Percentiles rank a stretch among this genome's conserved stretches.
These are phyloP conservation scores for Massarina eburnea DNA, from an alignment of 2,329 filamentous ascomycete genomes.

Conservation along the genomic window DNA sequence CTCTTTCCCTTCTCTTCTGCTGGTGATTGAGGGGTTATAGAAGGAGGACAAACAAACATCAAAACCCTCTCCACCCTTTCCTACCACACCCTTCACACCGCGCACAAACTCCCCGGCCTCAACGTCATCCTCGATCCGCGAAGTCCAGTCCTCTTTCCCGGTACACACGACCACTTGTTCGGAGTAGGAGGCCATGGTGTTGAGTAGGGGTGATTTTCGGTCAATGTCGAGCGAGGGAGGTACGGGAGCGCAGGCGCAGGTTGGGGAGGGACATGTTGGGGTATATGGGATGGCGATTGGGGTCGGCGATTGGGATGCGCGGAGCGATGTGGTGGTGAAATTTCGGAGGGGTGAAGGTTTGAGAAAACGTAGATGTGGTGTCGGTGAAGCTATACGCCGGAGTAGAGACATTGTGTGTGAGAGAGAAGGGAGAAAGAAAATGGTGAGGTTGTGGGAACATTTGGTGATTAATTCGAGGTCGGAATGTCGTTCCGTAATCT, in stretches of 20 bases:
- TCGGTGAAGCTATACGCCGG: not conserved
- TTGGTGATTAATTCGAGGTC: too few species aligned
- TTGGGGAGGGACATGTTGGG: conserved; percentile 68
- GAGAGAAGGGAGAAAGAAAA: not conserved
- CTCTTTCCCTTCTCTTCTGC: not conserved
- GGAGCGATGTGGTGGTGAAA: not conserved
- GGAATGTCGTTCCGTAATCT: not conserved
- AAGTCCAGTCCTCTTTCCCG: conserved; percentile 77
- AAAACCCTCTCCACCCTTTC: conserved; percentile 46
- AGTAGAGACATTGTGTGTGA: not conserved
- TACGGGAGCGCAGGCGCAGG: conserved; percentile 71
- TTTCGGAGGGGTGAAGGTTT: not conserved
- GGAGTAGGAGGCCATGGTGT: conserved; percentile 74
- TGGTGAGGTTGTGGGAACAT: too few species aligned
- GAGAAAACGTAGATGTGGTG: not conserved
- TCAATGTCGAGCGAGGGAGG: conserved; percentile 74
- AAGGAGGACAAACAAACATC: conserved; percentile 46
- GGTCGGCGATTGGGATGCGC: not conserved
- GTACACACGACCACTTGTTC: conserved; percentile 86
- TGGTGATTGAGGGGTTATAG: not conserved
- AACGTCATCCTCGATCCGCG: conserved; percentile 77
- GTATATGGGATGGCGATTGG: conserved; percentile 22
- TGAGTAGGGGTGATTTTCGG: conserved; percentile 66
- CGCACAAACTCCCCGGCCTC: conserved; percentile 59
- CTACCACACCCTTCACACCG: conserved; percentile 63